A percentile compares a stretch with the other conserved stretches of the same genome.
Conservation (phyloP, 352 stramenopile genomes). For the Phytophthora gonapodyides region DNA sequence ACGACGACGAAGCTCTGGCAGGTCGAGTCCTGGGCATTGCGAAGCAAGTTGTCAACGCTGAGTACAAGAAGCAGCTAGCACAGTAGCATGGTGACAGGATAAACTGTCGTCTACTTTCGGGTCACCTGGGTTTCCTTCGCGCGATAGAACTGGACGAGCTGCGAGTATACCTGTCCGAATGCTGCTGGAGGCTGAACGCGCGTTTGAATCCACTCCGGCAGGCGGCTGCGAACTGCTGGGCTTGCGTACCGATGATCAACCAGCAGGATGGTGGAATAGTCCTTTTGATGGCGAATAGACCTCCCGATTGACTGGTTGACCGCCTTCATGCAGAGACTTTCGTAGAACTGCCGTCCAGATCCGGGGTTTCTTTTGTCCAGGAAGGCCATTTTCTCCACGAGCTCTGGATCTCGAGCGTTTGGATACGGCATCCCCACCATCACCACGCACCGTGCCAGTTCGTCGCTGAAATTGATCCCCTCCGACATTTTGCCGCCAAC, state of each 20-base stretch:
- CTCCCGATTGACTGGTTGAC: slow-evolving; percentile 99
- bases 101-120: slow-evolving; percentile 13
- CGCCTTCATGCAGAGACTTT: slow-evolving; percentile 98
- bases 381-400: slow-evolving; percentile 98
- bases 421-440: slow-evolving; percentile 99
- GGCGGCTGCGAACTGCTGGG: slow-evolving; percentile 55
- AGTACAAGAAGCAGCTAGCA: slow-evolving; percentile 57
- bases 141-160: slow-evolving; percentile 83
- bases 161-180: slow-evolving; percentile 74
- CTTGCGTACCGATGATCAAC: slow-evolving; percentile 95
- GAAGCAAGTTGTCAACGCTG: slow-evolving; percentile 73
- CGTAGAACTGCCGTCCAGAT: slow-evolving; percentile 93
- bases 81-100: slow-evolving; percentile 28
- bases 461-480: slow-evolving; percentile 99
- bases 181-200: slow-evolving; percentile 61
- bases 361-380: slow-evolving; percentile 72
- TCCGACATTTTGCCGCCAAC: slow-evolving; percentile 99
- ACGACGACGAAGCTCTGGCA: slow-evolving; percentile 83
- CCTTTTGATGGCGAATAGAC: slow-evolving; percentile 97
- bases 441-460: slow-evolving; percentile 96
- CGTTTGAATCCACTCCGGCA: slow-evolving; percentile 86
- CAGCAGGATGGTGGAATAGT: slow-evolving; percentile 97
- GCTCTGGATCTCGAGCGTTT: slow-evolving; percentile 95
- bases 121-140: slow-evolving; percentile 40
- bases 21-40: slow-evolving; percentile 82